Evolutionary conservation across 2,329 filamentous ascomycete species (phyloP), one percentile per base, ranked within the genome.

Genomic region (Dactylellina cionopaga): DNA sequence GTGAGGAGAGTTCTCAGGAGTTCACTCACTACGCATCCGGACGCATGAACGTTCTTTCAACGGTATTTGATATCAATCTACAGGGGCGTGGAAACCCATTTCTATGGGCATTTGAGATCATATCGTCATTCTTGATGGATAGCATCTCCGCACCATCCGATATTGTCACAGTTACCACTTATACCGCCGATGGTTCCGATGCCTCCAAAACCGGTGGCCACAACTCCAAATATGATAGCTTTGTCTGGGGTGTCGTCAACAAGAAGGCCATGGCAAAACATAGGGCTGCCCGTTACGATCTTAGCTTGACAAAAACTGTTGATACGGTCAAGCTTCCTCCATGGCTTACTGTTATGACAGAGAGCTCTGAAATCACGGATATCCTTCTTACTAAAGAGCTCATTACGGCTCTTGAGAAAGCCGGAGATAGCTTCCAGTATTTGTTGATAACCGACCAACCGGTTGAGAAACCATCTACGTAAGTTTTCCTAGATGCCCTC

Each of bases 261-360:
- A 99, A 99, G 87, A 89, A 92, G 77, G 83, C 86, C 80, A 98
- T 99, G 94, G 92, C 91, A 83, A 84, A 87, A 78, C 86, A 96
- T 77, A 90, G 95, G 74, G 91, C 96, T 49, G 92, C 96, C 75
- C 91, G 95, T 77, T 99, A 97, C 82, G 95, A 99, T 80, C 84
- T 97, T 60, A 96, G 92, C 58, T 86, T 99, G 76, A 97, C 95
- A 41, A 88, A 89, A 75, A 97, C 94, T 79, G 96, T 96, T 85
- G 95, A 99, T 78, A 88, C 93, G 82, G 80, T 90, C 62, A 97
- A 96, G 84, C 87, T 99, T 31, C 94, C 95, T 31, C 82, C 85
- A 75, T 99, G 93, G 93, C 85, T 90, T 62, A 96, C 92, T 10
- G 88, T 97, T 79, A 98, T 99, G 95, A 96, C 89, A 79, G 95